These are phyloP conservation scores for Dactylorhiza incarnata DNA, from an alignment of 106 monocot species.

Conservation along the genomic window DNA sequence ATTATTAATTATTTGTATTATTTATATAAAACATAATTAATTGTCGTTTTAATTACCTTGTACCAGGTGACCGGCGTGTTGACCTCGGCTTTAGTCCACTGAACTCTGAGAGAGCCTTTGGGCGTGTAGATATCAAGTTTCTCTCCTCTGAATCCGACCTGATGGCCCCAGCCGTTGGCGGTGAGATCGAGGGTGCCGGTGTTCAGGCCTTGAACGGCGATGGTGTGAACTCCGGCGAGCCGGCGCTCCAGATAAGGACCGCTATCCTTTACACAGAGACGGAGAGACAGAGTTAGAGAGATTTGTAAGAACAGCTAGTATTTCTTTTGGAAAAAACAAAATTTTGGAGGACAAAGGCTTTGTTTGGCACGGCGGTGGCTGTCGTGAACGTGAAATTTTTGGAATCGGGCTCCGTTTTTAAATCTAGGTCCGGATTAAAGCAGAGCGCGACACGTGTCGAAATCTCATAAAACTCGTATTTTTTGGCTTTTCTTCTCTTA, in stretches of 20 bases:
- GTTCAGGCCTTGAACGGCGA: conserved; percentile 68
- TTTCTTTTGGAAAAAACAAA: too few relatives aligned
- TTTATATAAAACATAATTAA: too few relatives aligned
- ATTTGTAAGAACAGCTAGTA: too few relatives aligned
- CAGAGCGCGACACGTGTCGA: too few relatives aligned
- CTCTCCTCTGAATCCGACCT: conserved; percentile 42
- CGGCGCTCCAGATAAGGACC: conserved; percentile 67
- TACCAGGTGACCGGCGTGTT: conserved; percentile 37
- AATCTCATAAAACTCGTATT: too few relatives aligned
- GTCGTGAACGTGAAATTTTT: too few relatives aligned
- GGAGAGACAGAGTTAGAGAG: too few relatives aligned
- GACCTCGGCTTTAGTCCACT: conserved; percentile 21
- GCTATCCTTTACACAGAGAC: conserved; percentile 47
- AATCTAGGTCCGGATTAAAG: too few relatives aligned
- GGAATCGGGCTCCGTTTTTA: too few relatives aligned
- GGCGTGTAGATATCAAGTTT: conserved; percentile 20
- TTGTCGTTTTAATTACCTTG: conserved; percentile 27
- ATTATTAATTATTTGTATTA: not conserved
- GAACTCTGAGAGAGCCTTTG: conserved; percentile 13
- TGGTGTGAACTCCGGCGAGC: conserved; percentile 44
- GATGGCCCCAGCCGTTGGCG: conserved; percentile 57
- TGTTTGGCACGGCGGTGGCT: too few relatives aligned
- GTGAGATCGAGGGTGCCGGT: conserved; percentile 81
- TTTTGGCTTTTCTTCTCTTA: too few relatives aligned
- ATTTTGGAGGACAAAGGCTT: too few relatives aligned